These are phyloP conservation scores for Zygoascus sp. DNA, from an alignment of 1,139 yeast genomes.

Conservation along the genomic window DNA sequence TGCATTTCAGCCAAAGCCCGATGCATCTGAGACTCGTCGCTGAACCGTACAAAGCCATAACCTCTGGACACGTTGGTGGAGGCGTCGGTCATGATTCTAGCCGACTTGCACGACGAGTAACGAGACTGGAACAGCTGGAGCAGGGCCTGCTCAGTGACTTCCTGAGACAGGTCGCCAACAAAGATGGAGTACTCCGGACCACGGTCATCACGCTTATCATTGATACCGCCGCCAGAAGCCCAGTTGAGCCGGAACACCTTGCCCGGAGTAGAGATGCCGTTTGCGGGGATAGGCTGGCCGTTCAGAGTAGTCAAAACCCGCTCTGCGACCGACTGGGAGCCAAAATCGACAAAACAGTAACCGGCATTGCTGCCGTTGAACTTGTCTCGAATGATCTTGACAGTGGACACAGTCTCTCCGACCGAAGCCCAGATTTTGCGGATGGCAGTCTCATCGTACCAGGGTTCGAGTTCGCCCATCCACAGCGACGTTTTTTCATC, in stretches of 20 bases:
- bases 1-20: slow-evolving; percentile 79
- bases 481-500: slow-evolving; percentile 45
- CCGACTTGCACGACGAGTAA: slow-evolving; percentile 75
- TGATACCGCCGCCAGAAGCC: slow-evolving; percentile 71
- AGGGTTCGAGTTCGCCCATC: slow-evolving; percentile 95
- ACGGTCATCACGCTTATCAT: slow-evolving; percentile 34
- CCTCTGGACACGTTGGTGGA: slow-evolving; percentile 74
- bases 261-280: slow-evolving; percentile 25
- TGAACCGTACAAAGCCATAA: slow-evolving; percentile 87
- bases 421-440: slow-evolving; percentile 60
- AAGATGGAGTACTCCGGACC: slow-evolving; percentile 66
- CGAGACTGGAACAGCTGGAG: slow-evolving; percentile 64
- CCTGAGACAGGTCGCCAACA: slow-evolving; percentile 80
- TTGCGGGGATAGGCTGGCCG: slow-evolving; percentile 62
- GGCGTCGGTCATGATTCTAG: slow-evolving; percentile 81
- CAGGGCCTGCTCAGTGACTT: slow-evolving; percentile 67
- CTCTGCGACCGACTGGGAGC: slow-evolving; percentile 60
- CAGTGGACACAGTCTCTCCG: slow-evolving; percentile 48
- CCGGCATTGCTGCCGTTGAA: slow-evolving; percentile 53
- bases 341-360: slow-evolving; percentile 84
- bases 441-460: slow-evolving; percentile 72
- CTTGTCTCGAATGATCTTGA: slow-evolving; percentile 57
- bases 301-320: slow-evolving; percentile 61
- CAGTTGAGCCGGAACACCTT: slow-evolving; percentile 71
- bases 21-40: slow-evolving; percentile 65